Base-by-base conservation (phyloP, 768 basidiomycete genomes). In the Leccinum fibrillosum region DNA sequence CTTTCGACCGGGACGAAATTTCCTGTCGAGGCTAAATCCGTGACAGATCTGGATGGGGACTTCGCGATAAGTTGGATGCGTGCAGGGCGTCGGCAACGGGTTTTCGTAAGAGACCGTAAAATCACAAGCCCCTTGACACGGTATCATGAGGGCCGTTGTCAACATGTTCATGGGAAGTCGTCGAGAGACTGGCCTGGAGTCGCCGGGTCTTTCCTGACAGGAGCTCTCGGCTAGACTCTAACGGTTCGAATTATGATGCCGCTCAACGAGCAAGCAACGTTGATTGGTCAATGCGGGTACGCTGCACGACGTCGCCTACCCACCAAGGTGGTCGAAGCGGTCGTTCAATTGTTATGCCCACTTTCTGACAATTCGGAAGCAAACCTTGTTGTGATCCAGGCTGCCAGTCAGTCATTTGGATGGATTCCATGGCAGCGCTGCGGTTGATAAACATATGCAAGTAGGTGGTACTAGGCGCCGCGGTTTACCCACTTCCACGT, bases 41-140 rank as follows among this genome's bases (percentile, higher is more conserved):
- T 35, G 23, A 62, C 37, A 28, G 51, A 15, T 59, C 47, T 54
- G 56, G 35, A 49, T 63, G 42, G 57, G 56, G 12, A 9, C 42
- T 49, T 17, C 28, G 28, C 64, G 65, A 69, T 69, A 67, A 62
- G 59, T 54, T 58, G 58, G 44, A 52, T 54, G 54, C 35, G 30
- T 28, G 32, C 49, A 30, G 55, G 37, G 56, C 56, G 67, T 49
- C 65, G 53, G 59, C 59, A 61, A 55, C 48, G 48, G 39, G 52
- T 45, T 69, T 54, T 62, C 67, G 67, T 69, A 67, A 69, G 51
- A 25, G 58, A 60, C 58, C 61, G 59, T 55, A 64, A 32, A 26
- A 42, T 42, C 42, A 42, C n/a, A 42, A 42, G 42, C 42, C 34
- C 34, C 39, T 39, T 39, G 37, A 9, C 37, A 39, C 10, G 13